These are phyloP conservation scores for Kingdonia uniflora DNA, from an alignment of 164 flowering plant genomes.

Conservation along the genomic window DNA sequence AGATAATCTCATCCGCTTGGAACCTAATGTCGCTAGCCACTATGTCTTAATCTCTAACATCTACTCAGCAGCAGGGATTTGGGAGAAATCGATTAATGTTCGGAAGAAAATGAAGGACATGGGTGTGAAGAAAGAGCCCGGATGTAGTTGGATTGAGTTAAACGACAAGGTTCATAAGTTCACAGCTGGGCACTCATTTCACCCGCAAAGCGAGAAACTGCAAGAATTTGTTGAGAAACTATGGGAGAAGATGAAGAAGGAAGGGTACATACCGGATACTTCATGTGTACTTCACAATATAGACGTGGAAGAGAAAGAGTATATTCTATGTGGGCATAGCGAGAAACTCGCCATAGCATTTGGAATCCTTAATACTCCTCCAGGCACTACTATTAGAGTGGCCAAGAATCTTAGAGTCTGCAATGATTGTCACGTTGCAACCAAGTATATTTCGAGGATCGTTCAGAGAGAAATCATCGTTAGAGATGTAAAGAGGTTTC, in stretches of 20 bases:
- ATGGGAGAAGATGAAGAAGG: slow-evolving; percentile 3
- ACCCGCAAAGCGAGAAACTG: neutral
- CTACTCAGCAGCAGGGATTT: slow-evolving; percentile 7
- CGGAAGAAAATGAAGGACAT: slow-evolving; percentile 5
- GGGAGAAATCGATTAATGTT: slow-evolving; percentile 3
- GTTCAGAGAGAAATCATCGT: slow-evolving; percentile 6
- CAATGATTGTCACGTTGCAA: slow-evolving; percentile 9
- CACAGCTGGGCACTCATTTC: slow-evolving; percentile 3
- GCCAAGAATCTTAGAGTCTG: slow-evolving; percentile 10
- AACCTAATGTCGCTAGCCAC: slow-evolving; percentile 9
- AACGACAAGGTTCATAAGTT: slow-evolving; percentile 7
- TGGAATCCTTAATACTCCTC: slow-evolving; percentile 12
- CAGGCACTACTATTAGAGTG: slow-evolving; percentile 8
- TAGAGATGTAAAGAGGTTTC: slow-evolving; percentile 7
- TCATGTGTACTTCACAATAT: slow-evolving; percentile 8
- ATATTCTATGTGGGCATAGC: slow-evolving; percentile 6
- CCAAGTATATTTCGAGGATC: slow-evolving; percentile 7
- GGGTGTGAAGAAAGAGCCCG: slow-evolving; percentile 8
- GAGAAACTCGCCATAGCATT: slow-evolving; percentile 9
- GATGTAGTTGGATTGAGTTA: slow-evolving; percentile 9
- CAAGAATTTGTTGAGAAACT: neutral
- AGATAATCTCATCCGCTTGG: slow-evolving; percentile 4
- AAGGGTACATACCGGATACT: slow-evolving; percentile 9
- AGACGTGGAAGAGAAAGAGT: slow-evolving; percentile 5
- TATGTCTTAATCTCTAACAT: slow-evolving; percentile 6